Base-by-base conservation (phyloP, 139 green algal species). In the Raphidocelis subcapitata region DNA sequence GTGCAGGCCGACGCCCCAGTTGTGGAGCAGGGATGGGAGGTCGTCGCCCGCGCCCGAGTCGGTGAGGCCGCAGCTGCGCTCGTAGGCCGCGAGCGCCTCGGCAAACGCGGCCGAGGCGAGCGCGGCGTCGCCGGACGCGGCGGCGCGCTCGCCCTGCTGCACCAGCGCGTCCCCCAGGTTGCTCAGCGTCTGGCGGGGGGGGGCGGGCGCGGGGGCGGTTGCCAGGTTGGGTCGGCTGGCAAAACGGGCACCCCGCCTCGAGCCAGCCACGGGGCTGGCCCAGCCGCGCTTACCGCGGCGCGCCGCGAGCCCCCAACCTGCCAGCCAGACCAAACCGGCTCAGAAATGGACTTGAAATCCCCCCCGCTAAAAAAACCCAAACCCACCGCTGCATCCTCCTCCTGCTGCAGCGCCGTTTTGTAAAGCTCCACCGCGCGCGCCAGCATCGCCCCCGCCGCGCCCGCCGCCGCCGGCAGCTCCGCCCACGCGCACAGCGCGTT, bases 1-100 rank as follows among this genome's bases (percentile, higher is more conserved):
- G 21, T 81, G 62, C 20, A 94, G 73, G 15, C 82, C 91, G 5
- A 81, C 69, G 3, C 86, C 86, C 91, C 91, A 96, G 77, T 96
- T 93, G 70, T 87, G 71, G 62, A 96, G 86, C 74, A 96, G 81
- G 1, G 85, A 88, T 2, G 83, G 75, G 62, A 86, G 72, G 74
- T 90, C 84, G 60, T 90, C 82, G 2, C 81, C 81, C 60, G 74
- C 33, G 10, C 10, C 37, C 55, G 79, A 84, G 73, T 84, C 79
- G 35, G 36, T 76, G 16, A 76, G 65, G 0, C 46, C 31, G 51
- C 79, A 84, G 2, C 73, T 71, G 10, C 47, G 28, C 46, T 81
- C 73, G 66, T 84, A 84, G 1, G 56, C 20, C 24, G 59, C 41
- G 16, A 84, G 29, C 0, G 73, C 79, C 14, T 46, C 10, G 3